Percentiles rank a stretch among this genome's conserved stretches.
Evolutionary conservation across 495 filamentous ascomycete species (phyloP).

Genomic region (Penicillium longicatenatum): DNA sequence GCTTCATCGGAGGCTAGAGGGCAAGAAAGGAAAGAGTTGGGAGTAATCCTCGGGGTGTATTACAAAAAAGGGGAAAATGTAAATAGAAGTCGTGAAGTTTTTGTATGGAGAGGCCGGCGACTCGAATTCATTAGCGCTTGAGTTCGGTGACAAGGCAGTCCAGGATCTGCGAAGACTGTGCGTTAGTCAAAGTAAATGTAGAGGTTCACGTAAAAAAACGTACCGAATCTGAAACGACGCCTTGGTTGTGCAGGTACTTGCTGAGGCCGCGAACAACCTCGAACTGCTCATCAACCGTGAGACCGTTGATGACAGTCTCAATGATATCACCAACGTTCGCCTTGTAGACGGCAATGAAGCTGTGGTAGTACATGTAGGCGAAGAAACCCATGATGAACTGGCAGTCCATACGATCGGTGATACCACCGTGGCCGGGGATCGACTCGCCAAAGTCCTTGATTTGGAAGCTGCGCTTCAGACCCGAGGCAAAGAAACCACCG

Average conservation of each 20-base stretch:
- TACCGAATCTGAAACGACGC: conserved; percentile 64
- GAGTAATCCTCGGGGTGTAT: conserved; percentile 14
- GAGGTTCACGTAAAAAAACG: conserved; percentile 20
- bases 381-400: conserved; percentile 99
- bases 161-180: conserved; percentile 32
- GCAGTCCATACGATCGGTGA: conserved; percentile 99
- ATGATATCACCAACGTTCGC: conserved; percentile 82
- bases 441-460: conserved; percentile 99
- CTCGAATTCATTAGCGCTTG: conserved; percentile 36
- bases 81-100: conserved; percentile 30
- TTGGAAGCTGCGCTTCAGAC: conserved; percentile 98
- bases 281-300: conserved; percentile 82
- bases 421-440: conserved; percentile 96
- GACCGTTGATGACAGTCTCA: conserved; percentile 81
- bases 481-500: conserved; percentile 97
- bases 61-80: conserved; percentile 16
- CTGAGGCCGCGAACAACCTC: conserved; percentile 81
- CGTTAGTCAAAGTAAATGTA: conserved; percentile 15
- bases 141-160: conserved; percentile 47
- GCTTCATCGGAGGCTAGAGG: conserved; percentile 7
- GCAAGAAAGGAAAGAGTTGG: conserved; percentile 8
- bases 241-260: conserved; percentile 88
- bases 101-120: conserved; percentile 10
- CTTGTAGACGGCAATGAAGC: conserved; percentile 88
- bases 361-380: conserved; percentile 96